phyloP scores from a whole-genome alignment of 257 asterid genomes.

The Jasminum sambac region DNA sequence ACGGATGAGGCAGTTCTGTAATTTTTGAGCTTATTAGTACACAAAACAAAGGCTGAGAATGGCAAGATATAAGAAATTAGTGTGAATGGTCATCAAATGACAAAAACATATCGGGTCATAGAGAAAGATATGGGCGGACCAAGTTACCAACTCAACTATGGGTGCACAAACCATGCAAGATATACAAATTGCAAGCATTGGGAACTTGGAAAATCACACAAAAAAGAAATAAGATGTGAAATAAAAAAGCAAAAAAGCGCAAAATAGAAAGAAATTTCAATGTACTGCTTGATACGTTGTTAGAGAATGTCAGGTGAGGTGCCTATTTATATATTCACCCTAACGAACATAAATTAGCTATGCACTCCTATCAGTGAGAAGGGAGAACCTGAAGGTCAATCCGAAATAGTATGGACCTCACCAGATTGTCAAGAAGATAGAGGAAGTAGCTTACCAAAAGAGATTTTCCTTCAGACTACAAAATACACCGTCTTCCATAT shows the following conservation, averaged over 20 bases:
- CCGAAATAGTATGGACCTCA: too few relatives aligned
- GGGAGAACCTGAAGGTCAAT: too few relatives aligned
- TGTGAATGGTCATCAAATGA: neutral
- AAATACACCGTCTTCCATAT: too few relatives aligned
- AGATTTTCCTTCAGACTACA: too few relatives aligned
- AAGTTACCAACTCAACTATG: slow-evolving; percentile 6
- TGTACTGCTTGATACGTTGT: neutral
- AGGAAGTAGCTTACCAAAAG: too few relatives aligned
- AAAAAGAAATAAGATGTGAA: too few relatives aligned
- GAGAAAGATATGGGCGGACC: neutral
- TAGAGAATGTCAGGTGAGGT: neutral
- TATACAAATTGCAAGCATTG: neutral
- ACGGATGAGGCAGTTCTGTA: slow-evolving; percentile 3
- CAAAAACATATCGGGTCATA: slow-evolving; percentile 10
- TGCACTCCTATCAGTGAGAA: too few relatives aligned
- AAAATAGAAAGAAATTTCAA: neutral
- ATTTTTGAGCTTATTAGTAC: slow-evolving; percentile 5
- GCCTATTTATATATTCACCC: neutral
- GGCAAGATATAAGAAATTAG: slow-evolving; percentile 13
- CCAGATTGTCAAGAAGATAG: too few relatives aligned
- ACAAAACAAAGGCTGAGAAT: neutral
- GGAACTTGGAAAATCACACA: neutral
- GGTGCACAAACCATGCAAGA: neutral
- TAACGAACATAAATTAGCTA: neutral
- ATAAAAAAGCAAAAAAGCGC: neutral